Conservation (phyloP, 2,329 filamentous ascomycete species). For the Waltergamsia citrina region DNA sequence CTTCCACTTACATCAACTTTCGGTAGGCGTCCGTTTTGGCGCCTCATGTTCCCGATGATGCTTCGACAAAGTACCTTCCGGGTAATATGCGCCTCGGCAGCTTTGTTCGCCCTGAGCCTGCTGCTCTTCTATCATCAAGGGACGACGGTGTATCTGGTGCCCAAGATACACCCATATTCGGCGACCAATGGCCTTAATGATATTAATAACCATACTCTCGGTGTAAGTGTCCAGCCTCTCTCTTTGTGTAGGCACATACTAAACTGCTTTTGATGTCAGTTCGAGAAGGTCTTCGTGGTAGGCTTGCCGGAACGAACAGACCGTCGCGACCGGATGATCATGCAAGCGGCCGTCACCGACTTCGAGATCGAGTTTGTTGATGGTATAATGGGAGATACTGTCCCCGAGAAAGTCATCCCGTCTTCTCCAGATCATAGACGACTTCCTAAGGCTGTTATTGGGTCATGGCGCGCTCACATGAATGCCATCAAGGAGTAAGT, state of each 20-base stretch:
- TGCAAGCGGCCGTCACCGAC: slow-evolving; percentile 34
- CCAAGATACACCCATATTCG: no score
- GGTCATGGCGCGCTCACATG: slow-evolving; percentile 30
- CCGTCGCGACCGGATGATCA: slow-evolving; percentile 36
- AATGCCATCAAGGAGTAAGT: slow-evolving; percentile 22
- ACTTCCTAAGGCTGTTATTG: slow-evolving; percentile 14
- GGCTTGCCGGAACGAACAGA: slow-evolving; percentile 40
- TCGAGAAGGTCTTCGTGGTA: slow-evolving; percentile 41
- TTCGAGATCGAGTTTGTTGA: slow-evolving; percentile 35
- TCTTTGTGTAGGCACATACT: no score
- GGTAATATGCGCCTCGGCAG: no score
- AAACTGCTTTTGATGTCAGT: slow-evolving; percentile 28
- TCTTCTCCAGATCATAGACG: slow-evolving; percentile 19
- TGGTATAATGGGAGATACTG: slow-evolving; percentile 27
- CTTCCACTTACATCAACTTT: no score
- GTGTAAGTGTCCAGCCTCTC: not conserved
- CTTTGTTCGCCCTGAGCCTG: no score
- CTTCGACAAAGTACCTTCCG: no score
- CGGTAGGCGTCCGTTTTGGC: no score
- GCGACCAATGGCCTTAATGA: not conserved
- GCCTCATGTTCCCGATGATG: no score
- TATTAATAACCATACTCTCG: not conserved
- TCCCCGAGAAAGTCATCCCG: slow-evolving; percentile 26
- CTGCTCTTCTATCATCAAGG: no score
- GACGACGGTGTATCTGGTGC: no score